A percentile compares a stretch with the other conserved stretches of the same genome.
phyloP scores from a whole-genome alignment of 805 yeast genomes.

The Priceomyces medius region DNA sequence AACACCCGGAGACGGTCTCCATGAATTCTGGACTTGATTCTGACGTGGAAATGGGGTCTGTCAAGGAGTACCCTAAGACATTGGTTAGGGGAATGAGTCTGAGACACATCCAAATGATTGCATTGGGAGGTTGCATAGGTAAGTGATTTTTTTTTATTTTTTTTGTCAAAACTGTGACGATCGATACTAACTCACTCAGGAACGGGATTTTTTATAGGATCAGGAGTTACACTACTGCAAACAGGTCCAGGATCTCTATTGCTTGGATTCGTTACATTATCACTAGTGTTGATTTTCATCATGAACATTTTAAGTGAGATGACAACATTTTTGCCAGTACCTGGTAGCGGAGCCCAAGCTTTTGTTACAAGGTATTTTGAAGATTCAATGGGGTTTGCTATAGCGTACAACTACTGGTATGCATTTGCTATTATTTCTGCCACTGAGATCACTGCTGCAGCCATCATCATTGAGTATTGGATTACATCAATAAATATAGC shows the following conservation, averaged over 20 bases:
- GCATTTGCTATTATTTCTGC: conserved; percentile 20
- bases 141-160: too few species aligned
- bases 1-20: too few species aligned
- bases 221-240: conserved; percentile 21
- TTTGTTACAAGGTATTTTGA: conserved; percentile 8
- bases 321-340: conserved; percentile 18
- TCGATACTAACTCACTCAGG: too few species aligned
- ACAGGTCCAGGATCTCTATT: conserved; percentile 43
- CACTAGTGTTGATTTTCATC: conserved; percentile 15
- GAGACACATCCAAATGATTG: conserved; percentile 15
- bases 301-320: conserved; percentile 18
- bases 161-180: background rate
- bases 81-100: background rate
- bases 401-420: conserved; percentile 21
- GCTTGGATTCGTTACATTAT: conserved; percentile 30
- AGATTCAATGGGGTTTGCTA: conserved; percentile 17
- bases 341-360: conserved; percentile 18
- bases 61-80: too few species aligned
- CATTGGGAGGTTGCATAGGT: conserved; percentile 15
- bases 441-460: conserved; percentile 22
- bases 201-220: conserved; percentile 24
- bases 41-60: too few species aligned
- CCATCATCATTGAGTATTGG: conserved; percentile 24
- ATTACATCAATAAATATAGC: conserved; percentile 35
- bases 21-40: too few species aligned